Evolutionary conservation across 352 stramenopile species (phyloP).

Genomic region (Phytopythium delawarense): DNA sequence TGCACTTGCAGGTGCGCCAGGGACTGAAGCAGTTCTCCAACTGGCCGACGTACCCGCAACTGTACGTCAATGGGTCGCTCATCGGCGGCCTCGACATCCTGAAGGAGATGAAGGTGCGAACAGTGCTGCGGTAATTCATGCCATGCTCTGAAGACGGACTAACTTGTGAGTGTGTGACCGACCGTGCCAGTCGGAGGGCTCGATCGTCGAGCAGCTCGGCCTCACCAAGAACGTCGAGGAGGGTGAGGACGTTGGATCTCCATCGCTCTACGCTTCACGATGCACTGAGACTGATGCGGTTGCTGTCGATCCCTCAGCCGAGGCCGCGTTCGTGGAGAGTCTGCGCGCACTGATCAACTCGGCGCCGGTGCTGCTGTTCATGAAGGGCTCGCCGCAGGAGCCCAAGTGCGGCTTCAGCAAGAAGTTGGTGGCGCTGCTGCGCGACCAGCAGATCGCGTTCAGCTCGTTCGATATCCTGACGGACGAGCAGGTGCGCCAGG

Average conservation of each 20-base stretch:
- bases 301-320: conserved; percentile 20
- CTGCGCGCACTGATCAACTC: conserved; percentile 82
- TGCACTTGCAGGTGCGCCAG: conserved; percentile 79
- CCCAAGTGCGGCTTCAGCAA: conserved; percentile 94
- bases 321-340: conserved; percentile 81
- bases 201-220: conserved; percentile 73
- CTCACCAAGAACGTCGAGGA: conserved; percentile 70
- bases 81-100: conserved; percentile 97
- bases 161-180: background rate
- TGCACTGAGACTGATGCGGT: background rate
- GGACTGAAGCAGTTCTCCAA: conserved; percentile 96
- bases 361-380: conserved; percentile 93
- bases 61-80: conserved; percentile 97
- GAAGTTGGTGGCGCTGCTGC: conserved; percentile 90
- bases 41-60: conserved; percentile 98
- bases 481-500: conserved; percentile 93
- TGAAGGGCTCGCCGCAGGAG: conserved; percentile 91
- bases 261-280: too few relatives aligned
- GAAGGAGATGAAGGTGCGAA: conserved; percentile 91
- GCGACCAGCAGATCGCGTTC: conserved; percentile 88
- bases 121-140: background rate
- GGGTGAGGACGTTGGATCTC: background rate
- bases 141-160: background rate
- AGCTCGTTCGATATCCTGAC: conserved; percentile 94
- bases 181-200: conserved; percentile 37